These are phyloP conservation scores for Dacryopinax primogenitus DNA, from an alignment of 768 basidiomycete genomes.

Conservation along the genomic window DNA sequence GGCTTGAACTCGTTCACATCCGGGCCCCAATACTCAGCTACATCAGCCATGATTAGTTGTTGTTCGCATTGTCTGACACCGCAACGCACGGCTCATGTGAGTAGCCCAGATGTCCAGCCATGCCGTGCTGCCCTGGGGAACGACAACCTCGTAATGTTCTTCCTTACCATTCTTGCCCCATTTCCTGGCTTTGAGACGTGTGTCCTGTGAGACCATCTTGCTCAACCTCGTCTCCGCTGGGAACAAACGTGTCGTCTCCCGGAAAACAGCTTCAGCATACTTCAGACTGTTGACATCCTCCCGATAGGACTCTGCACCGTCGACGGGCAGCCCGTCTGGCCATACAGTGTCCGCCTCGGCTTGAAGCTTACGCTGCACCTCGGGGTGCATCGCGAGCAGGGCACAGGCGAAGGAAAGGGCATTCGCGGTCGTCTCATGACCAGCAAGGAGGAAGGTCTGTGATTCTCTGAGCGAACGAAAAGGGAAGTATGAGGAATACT, in stretches of 20 bases:
- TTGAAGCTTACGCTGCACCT: not conserved
- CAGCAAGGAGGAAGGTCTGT: slow-evolving; percentile 39
- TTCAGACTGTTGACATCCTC: not conserved
- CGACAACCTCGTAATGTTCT: slow-evolving; percentile 20
- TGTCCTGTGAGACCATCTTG: slow-evolving; percentile 14
- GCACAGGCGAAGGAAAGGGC: slow-evolving; percentile 3
- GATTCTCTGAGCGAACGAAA: not conserved
- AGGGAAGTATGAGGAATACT: slow-evolving; percentile 15
- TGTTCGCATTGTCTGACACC: not conserved
- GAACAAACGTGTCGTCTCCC: slow-evolving; percentile 16
- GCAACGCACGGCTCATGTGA: slow-evolving; percentile 36
- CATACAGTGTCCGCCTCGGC: not conserved
- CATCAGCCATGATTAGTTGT: not conserved
- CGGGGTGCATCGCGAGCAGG: not conserved
- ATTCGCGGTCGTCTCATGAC: slow-evolving; percentile 26
- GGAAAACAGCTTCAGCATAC: slow-evolving; percentile 15
- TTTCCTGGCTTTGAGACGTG: slow-evolving; percentile 8
- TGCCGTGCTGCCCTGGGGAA: slow-evolving; percentile 32
- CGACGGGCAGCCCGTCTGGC: not conserved
- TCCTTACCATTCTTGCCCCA: not conserved
- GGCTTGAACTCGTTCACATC: slow-evolving; percentile 37
- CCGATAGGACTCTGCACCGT: not conserved
- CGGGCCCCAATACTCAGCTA: slow-evolving; percentile 40
- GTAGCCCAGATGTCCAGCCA: slow-evolving; percentile 34
- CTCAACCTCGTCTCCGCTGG: slow-evolving; percentile 16